phyloP scores from a whole-genome alignment of 345 rosid genomes.

The Alliaria petiolata region DNA sequence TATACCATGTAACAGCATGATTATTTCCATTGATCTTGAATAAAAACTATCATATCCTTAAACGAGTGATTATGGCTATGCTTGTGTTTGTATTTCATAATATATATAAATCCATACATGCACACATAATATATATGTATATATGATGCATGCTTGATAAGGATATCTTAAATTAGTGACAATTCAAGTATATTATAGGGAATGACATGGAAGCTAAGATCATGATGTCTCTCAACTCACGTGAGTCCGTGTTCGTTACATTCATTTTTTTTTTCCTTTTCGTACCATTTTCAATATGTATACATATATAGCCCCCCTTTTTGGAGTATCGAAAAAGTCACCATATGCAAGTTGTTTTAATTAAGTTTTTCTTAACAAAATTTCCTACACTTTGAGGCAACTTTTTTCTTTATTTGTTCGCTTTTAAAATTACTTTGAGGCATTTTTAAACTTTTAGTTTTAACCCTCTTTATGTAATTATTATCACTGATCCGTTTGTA shows the following conservation, averaged over 20 bases:
- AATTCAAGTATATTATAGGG: background rate
- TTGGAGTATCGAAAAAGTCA: conserved; percentile 34
- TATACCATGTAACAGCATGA: conserved; percentile 16
- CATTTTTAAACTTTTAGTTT: conserved; percentile 12
- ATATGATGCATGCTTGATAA: conserved; percentile 25
- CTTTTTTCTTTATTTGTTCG: background rate
- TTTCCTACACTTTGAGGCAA: conserved; percentile 27
- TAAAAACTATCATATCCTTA: conserved; percentile 27
- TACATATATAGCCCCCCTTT: conserved; percentile 1
- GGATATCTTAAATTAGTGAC: conserved; percentile 29
- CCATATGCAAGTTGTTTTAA: conserved; percentile 16
- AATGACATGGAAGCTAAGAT: conserved; percentile 14
- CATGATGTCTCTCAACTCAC: conserved; percentile 31
- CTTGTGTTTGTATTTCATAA: conserved; percentile 15
- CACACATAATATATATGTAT: conserved; percentile 4
- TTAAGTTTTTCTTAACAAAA: conserved; percentile 3
- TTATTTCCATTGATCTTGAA: conserved; percentile 17
- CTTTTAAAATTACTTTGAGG: conserved; percentile 19
- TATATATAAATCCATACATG: no score
- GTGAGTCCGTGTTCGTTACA: conserved; percentile 29
- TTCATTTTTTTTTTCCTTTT: conserved; percentile 1
- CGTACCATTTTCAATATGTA: conserved; percentile 14
- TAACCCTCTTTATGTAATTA: background rate
- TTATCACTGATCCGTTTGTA: background rate
- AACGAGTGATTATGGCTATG: conserved; percentile 23